Evolutionary conservation across 2,329 filamentous ascomycete genomes (phyloP), one percentile per base, ranked within the genome.

Genomic region (Verticillium isaacii): DNA sequence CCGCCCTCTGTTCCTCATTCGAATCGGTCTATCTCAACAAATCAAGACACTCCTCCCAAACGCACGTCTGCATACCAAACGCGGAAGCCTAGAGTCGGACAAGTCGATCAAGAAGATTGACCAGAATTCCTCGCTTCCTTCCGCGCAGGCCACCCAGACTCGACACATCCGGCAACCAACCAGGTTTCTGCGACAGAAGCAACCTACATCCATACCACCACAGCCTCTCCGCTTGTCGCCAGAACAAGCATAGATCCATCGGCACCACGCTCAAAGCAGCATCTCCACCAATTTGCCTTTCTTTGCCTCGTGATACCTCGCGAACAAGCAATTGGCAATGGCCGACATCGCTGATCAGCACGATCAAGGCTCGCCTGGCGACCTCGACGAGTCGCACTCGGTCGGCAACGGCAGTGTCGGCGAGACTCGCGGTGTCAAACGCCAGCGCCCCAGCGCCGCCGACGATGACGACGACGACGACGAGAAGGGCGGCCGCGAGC

Each of bases 381-480:
- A 90, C 70, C 85, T 90, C 73, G 90, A 92, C 72, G 90, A 93
- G 69, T 76, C 85, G 69, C 87, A 91, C 73, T 80, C 85, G 68
- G 83, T 86, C 70, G 90, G 89, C 78, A 89, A 84, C 71, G 77
- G 80, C 70, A 82, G 81, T 69, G 82, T 82, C 72, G 75, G 79
- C 68, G 90, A 93, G 73, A 85, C 80, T 77, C 92, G 93, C 75
- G 93, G 92, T 76, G 86, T 93, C 79, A 98, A 98, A 85, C 93
- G 94, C 71, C 86, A 85, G 77, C 92, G 95, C 74, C 88, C 91
- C 66, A 89, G 90, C 70, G 85, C 88, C 60, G 88, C 89, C 72
- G 94, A 98, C 75, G 95, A 98, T 74, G 95, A 98, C 68, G 94
- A 98, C 68, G 95, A 98, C 67, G 93, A 98, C 70, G 93, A 97